These are phyloP conservation scores for Lepiota subincarnata DNA, from an alignment of 768 basidiomycete species.

Conservation along the genomic window DNA sequence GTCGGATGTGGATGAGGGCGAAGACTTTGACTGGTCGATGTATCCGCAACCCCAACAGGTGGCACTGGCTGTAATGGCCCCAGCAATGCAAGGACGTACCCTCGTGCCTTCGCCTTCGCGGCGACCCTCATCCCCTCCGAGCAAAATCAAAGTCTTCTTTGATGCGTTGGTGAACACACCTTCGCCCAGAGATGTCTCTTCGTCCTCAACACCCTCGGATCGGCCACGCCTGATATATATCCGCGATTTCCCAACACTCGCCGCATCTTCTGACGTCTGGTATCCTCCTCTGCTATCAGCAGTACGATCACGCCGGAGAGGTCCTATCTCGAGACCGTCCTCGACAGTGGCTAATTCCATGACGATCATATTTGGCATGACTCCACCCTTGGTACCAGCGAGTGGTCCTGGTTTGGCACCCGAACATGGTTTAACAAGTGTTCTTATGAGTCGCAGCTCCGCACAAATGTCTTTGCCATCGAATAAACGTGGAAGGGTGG, in stretches of 20 bases:
- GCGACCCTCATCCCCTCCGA: conserved; percentile 40
- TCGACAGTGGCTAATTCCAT: conserved; percentile 67
- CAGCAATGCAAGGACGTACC: conserved; percentile 32
- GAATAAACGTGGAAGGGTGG: conserved; percentile 36
- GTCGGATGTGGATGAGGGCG: conserved; percentile 41
- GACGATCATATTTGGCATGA: conserved; percentile 84
- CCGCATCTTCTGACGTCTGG: conserved; percentile 70
- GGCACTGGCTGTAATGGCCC: conserved; percentile 38
- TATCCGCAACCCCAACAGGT: conserved; percentile 34
- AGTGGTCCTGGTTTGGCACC: conserved; percentile 13
- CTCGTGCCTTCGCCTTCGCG: conserved; percentile 38
- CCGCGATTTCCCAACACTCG: conserved; percentile 76
- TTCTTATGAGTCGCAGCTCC: conserved; percentile 41
- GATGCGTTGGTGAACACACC: conserved; percentile 68
- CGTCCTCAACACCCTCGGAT: not conserved
- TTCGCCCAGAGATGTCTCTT: conserved; percentile 7
- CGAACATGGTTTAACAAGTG: conserved; percentile 35
- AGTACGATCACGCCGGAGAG: conserved; percentile 71
- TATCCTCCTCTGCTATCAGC: conserved; percentile 76
- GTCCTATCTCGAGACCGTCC: conserved; percentile 53
- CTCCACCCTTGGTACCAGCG: conserved; percentile 33
- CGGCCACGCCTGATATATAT: conserved; percentile 78
- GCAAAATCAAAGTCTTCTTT: conserved; percentile 67
- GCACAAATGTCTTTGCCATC: conserved; percentile 26
- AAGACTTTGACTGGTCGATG: conserved; percentile 19